These are phyloP conservation scores for Oldenlandia corymbosa DNA, from an alignment of 257 asterid genomes.

Conservation along the genomic window DNA sequence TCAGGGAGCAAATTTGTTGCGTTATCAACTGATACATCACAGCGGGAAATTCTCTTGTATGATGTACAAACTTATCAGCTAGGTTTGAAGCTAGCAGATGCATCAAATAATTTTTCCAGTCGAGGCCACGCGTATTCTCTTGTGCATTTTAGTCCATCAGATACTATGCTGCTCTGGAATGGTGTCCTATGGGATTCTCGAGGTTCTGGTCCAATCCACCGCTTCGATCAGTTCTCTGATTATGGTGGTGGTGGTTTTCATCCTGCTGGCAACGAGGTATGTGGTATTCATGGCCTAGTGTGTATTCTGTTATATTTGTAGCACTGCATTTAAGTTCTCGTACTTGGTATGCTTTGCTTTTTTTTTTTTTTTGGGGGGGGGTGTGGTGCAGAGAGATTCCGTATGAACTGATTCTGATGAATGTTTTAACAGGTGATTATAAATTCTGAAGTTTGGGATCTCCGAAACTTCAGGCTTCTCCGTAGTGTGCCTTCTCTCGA, in stretches of 20 bases:
- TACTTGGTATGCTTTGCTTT: too few species aligned
- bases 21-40: conserved; percentile 55
- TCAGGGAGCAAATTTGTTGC: conserved; percentile 74
- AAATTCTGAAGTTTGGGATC: conserved; percentile 98
- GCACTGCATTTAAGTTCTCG: background rate
- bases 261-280: conserved; percentile 98
- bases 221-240: conserved; percentile 83
- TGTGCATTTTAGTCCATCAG: conserved; percentile 81
- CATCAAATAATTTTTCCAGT: conserved; percentile 48
- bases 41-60: conserved; percentile 80
- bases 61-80: conserved; percentile 61
- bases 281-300: background rate
- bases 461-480: conserved; percentile 74
- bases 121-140: conserved; percentile 71
- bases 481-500: conserved; percentile 85
- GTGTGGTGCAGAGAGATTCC: too few species aligned
- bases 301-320: background rate
- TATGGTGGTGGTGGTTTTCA: conserved; percentile 98
- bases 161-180: conserved; percentile 81
- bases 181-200: conserved; percentile 97
- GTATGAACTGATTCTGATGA: background rate
- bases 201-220: conserved; percentile 60
- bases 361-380: background rate
- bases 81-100: conserved; percentile 61
- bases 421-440: conserved; percentile 62